These are phyloP conservation scores for Leishmania arabica DNA, from an alignment of 208 protist species.

Conservation along the genomic window DNA sequence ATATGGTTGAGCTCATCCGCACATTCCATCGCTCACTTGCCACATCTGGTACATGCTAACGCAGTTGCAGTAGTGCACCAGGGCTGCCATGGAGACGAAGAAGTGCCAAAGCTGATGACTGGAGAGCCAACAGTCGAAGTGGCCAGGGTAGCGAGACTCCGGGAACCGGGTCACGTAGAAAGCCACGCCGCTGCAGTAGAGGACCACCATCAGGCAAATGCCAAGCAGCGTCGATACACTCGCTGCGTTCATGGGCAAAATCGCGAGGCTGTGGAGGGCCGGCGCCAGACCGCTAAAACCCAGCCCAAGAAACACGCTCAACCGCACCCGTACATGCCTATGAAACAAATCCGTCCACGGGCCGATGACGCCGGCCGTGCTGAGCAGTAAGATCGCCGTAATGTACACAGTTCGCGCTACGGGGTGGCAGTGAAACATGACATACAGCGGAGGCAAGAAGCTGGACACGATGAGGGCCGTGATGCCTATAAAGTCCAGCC, in stretches of 20 bases:
- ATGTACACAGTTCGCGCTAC: constrained; percentile 64
- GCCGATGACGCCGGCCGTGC: constrained; percentile 63
- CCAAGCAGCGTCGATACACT: constrained; percentile 38
- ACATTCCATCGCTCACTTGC: constrained; percentile 40
- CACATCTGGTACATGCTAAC: constrained; percentile 71
- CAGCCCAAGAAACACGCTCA: constrained; percentile 69
- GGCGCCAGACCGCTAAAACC: constrained; percentile 69
- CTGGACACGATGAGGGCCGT: constrained; percentile 77
- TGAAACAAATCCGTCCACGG: constrained; percentile 67
- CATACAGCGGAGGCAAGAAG: constrained; percentile 86
- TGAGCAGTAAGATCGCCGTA: constrained; percentile 59
- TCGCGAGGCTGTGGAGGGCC: constrained; percentile 52
- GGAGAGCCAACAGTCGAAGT: constrained; percentile 71
- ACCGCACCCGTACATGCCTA: constrained; percentile 47
- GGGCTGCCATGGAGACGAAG: constrained; percentile 69
- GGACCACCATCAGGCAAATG: constrained; percentile 56
- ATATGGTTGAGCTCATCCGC: not conserved
- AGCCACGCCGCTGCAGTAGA: constrained; percentile 74
- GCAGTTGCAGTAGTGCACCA: constrained; percentile 77
- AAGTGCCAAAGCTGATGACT: constrained; percentile 87
- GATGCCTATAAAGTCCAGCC: constrained; percentile 86
- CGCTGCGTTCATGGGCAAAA: constrained; percentile 34
- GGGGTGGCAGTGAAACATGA: constrained; percentile 74
- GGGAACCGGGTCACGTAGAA: constrained; percentile 83
- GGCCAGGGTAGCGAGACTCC: constrained; percentile 62